Conservation (phyloP, 2,329 filamentous ascomycete genomes). For the Fusarium xylarioides region DNA sequence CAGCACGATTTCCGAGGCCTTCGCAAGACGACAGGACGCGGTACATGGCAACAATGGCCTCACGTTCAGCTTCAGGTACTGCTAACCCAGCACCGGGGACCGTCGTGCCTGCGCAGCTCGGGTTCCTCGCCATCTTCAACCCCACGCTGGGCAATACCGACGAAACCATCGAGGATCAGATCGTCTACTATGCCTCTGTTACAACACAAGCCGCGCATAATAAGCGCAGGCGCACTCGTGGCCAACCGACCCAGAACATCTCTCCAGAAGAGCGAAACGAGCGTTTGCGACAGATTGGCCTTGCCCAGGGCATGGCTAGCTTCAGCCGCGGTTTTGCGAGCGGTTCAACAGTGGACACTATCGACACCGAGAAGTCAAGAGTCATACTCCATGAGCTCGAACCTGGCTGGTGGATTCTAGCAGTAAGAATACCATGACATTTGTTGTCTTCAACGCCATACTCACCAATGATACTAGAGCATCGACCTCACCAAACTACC, state of each 20-base stretch:
- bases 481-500: slow-evolving; percentile 81
- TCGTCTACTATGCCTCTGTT: slow-evolving; percentile 89
- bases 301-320: slow-evolving; percentile 95
- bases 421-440: slow-evolving; percentile 64
- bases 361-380: slow-evolving; percentile 90
- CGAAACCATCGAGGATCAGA: slow-evolving; percentile 76
- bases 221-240: slow-evolving; percentile 54
- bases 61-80: slow-evolving; percentile 21
- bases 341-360: slow-evolving; percentile 78
- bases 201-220: slow-evolving; percentile 52
- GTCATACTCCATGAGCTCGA: slow-evolving; percentile 90
- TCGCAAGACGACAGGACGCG: background rate
- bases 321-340: slow-evolving; percentile 90
- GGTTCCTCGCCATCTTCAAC: slow-evolving; percentile 95
- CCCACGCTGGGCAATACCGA: slow-evolving; percentile 74
- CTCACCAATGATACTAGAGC: slow-evolving; percentile 42
- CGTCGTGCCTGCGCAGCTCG: slow-evolving; percentile 77
- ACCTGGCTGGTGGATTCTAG: slow-evolving; percentile 93
- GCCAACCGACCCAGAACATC: slow-evolving; percentile 54
- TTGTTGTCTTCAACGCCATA: background rate
- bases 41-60: slow-evolving; percentile 22
- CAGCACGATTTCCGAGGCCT: background rate
- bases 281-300: slow-evolving; percentile 88
- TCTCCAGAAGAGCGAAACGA: slow-evolving; percentile 80
- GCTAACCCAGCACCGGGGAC: slow-evolving; percentile 33